A percentile compares a stretch with the other conserved stretches of the same genome.
Evolutionary conservation across 1,284 basidiomycete species (phyloP).

Genomic region (Rhodotorula sp.): DNA sequence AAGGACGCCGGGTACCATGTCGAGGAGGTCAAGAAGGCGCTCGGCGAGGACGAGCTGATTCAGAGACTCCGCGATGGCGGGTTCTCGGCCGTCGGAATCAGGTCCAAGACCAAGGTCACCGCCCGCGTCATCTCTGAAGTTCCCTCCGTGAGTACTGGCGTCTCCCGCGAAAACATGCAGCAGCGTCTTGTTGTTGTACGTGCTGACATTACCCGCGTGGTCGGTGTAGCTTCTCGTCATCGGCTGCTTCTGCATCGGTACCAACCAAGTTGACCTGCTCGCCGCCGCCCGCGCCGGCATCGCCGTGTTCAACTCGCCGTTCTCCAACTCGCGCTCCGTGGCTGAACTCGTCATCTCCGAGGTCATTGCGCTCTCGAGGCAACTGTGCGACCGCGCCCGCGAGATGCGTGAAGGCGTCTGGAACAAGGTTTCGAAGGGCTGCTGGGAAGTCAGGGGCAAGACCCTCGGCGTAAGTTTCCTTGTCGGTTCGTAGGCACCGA

Average conservation of each 20-base stretch:
- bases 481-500: background rate
- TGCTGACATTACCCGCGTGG: too few relatives aligned
- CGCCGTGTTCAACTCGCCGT: slow-evolving; percentile 99
- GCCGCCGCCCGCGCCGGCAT: slow-evolving; percentile 85
- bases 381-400: slow-evolving; percentile 81
- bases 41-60: slow-evolving; percentile 88
- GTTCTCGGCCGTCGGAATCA: slow-evolving; percentile 94
- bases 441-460: slow-evolving; percentile 98
- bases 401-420: slow-evolving; percentile 89
- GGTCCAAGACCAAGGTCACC: slow-evolving; percentile 96
- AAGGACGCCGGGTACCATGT: slow-evolving; percentile 85
- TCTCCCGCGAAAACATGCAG: background rate
- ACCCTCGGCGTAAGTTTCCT: slow-evolving; percentile 64
- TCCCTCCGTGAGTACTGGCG: slow-evolving; percentile 59
- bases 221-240: slow-evolving; percentile 77
- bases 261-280: slow-evolving; percentile 92
- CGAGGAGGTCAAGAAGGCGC: slow-evolving; percentile 81
- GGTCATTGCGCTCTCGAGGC: slow-evolving; percentile 88
- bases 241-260: slow-evolving; percentile 98
- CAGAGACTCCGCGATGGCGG: slow-evolving; percentile 66
- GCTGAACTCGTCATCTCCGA: slow-evolving; percentile 97
- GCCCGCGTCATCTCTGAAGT: slow-evolving; percentile 82
- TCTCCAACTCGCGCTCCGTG: slow-evolving; percentile 98
- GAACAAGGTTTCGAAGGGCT: slow-evolving; percentile 95
- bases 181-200: slow-evolving; percentile 19